Conservation (phyloP, 83 land plant species). For the Thuja plicata region DNA sequence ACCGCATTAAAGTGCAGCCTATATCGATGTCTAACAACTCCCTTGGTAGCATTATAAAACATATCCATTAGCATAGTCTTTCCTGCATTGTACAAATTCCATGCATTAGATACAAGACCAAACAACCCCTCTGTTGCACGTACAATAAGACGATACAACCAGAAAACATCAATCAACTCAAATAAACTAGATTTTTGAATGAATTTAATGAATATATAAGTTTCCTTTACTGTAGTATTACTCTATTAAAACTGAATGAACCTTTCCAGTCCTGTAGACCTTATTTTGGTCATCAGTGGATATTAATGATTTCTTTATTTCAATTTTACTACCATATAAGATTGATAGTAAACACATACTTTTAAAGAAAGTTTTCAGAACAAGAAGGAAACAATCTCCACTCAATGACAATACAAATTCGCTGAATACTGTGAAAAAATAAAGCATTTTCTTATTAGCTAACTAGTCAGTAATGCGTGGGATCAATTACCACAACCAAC, state of each 20-base stretch:
- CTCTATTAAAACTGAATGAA: neutral
- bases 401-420: neutral
- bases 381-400: neutral
- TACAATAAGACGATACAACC: neutral
- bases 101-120: neutral
- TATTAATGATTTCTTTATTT: neutral
- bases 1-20: conserved; percentile 98
- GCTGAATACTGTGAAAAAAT: neutral
- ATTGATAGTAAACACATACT: neutral
- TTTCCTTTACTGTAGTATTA: neutral
- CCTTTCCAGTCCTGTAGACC: neutral
- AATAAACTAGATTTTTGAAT: neutral
- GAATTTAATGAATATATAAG: neutral
- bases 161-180: neutral
- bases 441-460: neutral
- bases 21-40: conserved; percentile 72
- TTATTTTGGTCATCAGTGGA: neutral
- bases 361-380: neutral
- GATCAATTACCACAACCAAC: conserved; percentile 87
- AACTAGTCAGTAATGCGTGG: neutral
- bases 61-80: conserved; percentile 99
- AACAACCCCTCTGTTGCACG: neutral
- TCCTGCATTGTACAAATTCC: conserved; percentile 48
- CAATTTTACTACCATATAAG: neutral
- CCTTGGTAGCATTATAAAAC: conserved; percentile 83